Evolutionary conservation across 1,284 basidiomycete species (phyloP).

Genomic region (Malassezia slooffiae): DNA sequence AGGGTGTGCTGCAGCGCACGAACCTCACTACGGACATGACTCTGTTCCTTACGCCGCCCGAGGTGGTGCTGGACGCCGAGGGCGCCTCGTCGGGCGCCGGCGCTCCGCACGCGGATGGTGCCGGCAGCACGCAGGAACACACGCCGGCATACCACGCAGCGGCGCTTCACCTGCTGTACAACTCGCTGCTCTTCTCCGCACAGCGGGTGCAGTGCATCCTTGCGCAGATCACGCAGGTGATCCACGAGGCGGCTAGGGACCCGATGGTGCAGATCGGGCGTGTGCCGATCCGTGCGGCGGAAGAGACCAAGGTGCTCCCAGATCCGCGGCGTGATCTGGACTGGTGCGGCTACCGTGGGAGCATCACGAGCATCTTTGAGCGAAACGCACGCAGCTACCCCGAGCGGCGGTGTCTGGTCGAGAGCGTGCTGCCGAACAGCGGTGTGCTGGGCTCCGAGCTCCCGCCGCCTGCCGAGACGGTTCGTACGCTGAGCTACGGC

Average conservation of each 20-base stretch:
- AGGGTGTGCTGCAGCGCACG: slow-evolving; percentile 46
- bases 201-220: slow-evolving; percentile 66
- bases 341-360: slow-evolving; percentile 95
- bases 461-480: slow-evolving; percentile 52
- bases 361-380: slow-evolving; percentile 62
- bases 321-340: slow-evolving; percentile 79
- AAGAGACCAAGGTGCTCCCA: slow-evolving; percentile 64
- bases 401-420: slow-evolving; percentile 38
- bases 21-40: slow-evolving; percentile 83
- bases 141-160: slow-evolving; percentile 54
- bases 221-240: slow-evolving; percentile 71
- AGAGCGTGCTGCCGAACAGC: slow-evolving; percentile 61
- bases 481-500: slow-evolving; percentile 62
- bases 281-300: slow-evolving; percentile 49
- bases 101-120: slow-evolving; percentile 2
- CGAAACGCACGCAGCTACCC: slow-evolving; percentile 36
- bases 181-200: slow-evolving; percentile 82
- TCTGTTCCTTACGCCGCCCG: slow-evolving; percentile 52
- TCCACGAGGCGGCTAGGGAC: slow-evolving; percentile 60
- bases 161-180: slow-evolving; percentile 76
- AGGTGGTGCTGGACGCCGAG: slow-evolving; percentile 23
- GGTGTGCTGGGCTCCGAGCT: slow-evolving; percentile 60
- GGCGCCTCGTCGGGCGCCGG: background rate
- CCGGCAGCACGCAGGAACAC: slow-evolving; percentile 11
- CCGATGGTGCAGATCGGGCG: slow-evolving; percentile 41